Evolutionary conservation across 106 monocot genomes (phyloP).

Genomic region (Agapanthus africanus): DNA sequence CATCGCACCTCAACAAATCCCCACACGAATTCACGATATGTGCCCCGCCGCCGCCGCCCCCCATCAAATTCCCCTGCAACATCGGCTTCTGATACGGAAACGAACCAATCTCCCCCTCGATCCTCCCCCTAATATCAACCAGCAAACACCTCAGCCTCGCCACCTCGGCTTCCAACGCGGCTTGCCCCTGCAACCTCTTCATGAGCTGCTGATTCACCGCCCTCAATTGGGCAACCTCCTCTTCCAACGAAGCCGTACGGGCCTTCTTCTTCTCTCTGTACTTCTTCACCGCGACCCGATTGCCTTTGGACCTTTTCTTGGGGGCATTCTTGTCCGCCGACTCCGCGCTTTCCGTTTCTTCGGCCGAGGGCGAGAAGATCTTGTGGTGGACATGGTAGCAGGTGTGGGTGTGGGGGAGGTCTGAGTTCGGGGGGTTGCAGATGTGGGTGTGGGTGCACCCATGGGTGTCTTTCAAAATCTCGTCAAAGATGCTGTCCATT

Average conservation of each 20-base stretch:
- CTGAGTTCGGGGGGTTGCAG: conserved; percentile 76
- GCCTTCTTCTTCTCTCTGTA: conserved; percentile 94
- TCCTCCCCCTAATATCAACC: conserved; percentile 91
- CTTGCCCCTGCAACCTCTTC: conserved; percentile 51
- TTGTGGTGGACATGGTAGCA: conserved; percentile 96
- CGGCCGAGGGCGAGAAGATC: conserved; percentile 39
- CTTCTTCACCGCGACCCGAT: conserved; percentile 74
- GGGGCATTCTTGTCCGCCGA: conserved; percentile 30
- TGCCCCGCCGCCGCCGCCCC: conserved; percentile 30
- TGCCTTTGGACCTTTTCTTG: conserved; percentile 53
- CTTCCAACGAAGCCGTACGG: conserved; percentile 63
- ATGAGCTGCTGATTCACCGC: conserved; percentile 54
- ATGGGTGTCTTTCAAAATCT: conserved; percentile 62
- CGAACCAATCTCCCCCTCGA: conserved; percentile 78
- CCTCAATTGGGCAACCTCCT: conserved; percentile 65
- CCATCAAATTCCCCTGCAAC: conserved; percentile 13
- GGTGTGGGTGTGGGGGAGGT: conserved; percentile 86
- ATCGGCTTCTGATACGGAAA: conserved; percentile 77
- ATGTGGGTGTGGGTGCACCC: conserved; percentile 94
- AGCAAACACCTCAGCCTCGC: conserved; percentile 73
- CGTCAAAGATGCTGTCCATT: conserved; percentile 78
- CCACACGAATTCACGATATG: conserved; percentile 54
- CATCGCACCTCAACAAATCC: conserved; percentile 42
- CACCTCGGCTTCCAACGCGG: conserved; percentile 68
- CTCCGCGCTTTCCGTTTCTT: conserved; percentile 37